Conservation (phyloP, 768 basidiomycete genomes). For the Calocybe indica region DNA sequence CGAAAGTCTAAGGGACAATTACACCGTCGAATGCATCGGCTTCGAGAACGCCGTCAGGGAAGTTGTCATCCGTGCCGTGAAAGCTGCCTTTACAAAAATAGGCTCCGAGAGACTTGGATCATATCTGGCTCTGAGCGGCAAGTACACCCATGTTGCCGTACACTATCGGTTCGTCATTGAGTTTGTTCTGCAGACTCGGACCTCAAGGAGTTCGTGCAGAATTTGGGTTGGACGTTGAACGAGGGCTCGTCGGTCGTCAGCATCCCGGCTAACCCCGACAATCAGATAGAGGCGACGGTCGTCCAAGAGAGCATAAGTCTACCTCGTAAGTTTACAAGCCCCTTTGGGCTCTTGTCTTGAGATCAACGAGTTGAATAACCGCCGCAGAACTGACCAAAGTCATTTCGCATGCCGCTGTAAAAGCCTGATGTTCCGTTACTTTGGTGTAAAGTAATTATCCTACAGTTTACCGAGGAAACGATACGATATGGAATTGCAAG, state of each 20-base stretch:
- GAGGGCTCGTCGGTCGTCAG: slow-evolving; percentile 47
- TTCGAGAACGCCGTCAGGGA: slow-evolving; percentile 81
- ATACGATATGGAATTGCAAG: not conserved
- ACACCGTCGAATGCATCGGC: slow-evolving; percentile 76
- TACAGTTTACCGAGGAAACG: not conserved
- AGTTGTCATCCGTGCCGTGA: slow-evolving; percentile 72
- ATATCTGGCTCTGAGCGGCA: slow-evolving; percentile 67
- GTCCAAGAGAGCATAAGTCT: slow-evolving; percentile 81
- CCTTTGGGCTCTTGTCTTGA: not conserved
- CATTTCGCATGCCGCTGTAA: slow-evolving; percentile 60
- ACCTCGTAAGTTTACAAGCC: slow-evolving; percentile 50
- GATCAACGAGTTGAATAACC: not conserved
- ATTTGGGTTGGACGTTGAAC: slow-evolving; percentile 65
- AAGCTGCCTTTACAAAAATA: slow-evolving; percentile 74
- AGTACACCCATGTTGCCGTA: slow-evolving; percentile 5
- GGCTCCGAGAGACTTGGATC: slow-evolving; percentile 57
- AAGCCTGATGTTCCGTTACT: slow-evolving; percentile 32
- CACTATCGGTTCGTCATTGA: not conserved
- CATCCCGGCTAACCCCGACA: slow-evolving; percentile 80
- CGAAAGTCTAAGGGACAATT: slow-evolving; percentile 75
- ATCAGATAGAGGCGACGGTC: slow-evolving; percentile 80
- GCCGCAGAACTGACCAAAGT: slow-evolving; percentile 66
- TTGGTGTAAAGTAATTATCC: slow-evolving; percentile 1
- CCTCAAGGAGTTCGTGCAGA: slow-evolving; percentile 52
- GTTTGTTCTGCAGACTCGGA: slow-evolving; percentile 36